These are phyloP conservation scores for Hirschioporus abietinus DNA, from an alignment of 768 basidiomycete species.

Conservation along the genomic window DNA sequence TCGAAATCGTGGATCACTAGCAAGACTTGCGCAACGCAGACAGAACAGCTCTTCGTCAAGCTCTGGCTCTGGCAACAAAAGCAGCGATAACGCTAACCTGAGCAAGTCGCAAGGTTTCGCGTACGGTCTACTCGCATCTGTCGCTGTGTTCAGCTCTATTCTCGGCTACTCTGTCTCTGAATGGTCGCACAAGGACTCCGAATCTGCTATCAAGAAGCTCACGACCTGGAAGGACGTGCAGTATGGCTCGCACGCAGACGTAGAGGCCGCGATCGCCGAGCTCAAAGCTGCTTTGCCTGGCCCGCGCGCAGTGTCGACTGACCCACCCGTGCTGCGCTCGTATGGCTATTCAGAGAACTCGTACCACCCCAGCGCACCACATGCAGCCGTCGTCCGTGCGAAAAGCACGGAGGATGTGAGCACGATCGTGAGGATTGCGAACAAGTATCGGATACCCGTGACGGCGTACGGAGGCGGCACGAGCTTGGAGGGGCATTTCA, in stretches of 20 bases:
- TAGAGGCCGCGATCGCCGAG: slow-evolving; percentile 48
- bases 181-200: background rate
- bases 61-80: background rate
- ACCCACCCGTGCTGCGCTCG: slow-evolving; percentile 41
- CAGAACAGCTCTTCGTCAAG: background rate
- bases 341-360: slow-evolving; percentile 69
- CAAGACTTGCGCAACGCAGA: background rate
- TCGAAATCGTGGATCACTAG: background rate
- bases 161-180: slow-evolving; percentile 1
- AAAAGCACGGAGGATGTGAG: slow-evolving; percentile 77
- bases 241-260: slow-evolving; percentile 44
- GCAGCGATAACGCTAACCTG: background rate
- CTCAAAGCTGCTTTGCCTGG: slow-evolving; percentile 41
- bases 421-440: slow-evolving; percentile 69
- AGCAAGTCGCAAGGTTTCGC: slow-evolving; percentile 1
- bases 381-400: slow-evolving; percentile 48
- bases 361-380: slow-evolving; percentile 53
- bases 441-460: slow-evolving; percentile 69
- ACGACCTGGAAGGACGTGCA: slow-evolving; percentile 8
- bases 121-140: slow-evolving; percentile 1
- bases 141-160: slow-evolving; percentile 1
- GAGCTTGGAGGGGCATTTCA: slow-evolving; percentile 82
- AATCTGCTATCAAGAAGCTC: background rate
- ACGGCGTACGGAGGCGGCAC: slow-evolving; percentile 83
- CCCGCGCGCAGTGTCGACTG: slow-evolving; percentile 45